These are phyloP conservation scores for Gardenia jasminoides DNA, from an alignment of 257 asterid genomes.

Conservation along the genomic window DNA sequence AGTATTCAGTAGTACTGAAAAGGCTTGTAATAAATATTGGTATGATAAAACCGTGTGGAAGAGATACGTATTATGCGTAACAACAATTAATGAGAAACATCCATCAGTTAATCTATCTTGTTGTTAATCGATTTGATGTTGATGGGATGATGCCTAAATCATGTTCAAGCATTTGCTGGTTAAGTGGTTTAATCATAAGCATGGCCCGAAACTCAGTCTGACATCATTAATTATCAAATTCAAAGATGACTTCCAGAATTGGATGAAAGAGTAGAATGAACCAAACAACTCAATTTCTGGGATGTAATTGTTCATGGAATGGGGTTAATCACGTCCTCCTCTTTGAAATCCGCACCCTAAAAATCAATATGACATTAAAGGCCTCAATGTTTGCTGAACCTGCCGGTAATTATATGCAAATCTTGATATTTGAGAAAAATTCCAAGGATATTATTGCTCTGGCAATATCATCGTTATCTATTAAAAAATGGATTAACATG, in stretches of 20 bases:
- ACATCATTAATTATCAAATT: not conserved
- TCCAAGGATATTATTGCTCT: no score
- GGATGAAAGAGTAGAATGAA: not conserved
- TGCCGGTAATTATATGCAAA: no score
- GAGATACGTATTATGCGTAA: not conserved
- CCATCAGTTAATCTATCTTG: not conserved
- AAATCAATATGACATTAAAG: no score
- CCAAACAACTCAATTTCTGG: not conserved
- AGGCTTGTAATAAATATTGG: not conserved
- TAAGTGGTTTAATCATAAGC: slow-evolving; percentile 25
- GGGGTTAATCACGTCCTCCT: no score
- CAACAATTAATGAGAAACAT: not conserved
- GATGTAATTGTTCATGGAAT: not conserved
- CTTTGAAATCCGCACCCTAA: no score
- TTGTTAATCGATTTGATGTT: slow-evolving; percentile 1
- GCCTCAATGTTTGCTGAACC: no score
- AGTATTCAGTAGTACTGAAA: not conserved
- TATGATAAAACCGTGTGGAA: not conserved
- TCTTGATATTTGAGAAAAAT: no score
- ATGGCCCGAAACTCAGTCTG: not conserved
- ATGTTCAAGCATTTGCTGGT: slow-evolving; percentile 24
- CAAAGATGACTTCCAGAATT: not conserved
- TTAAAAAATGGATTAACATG: no score
- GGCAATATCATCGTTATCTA: no score
- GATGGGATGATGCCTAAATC: slow-evolving; percentile 24